Base-by-base conservation (phyloP, 345 rosid genomes). In the Rhizophora mangle region DNA sequence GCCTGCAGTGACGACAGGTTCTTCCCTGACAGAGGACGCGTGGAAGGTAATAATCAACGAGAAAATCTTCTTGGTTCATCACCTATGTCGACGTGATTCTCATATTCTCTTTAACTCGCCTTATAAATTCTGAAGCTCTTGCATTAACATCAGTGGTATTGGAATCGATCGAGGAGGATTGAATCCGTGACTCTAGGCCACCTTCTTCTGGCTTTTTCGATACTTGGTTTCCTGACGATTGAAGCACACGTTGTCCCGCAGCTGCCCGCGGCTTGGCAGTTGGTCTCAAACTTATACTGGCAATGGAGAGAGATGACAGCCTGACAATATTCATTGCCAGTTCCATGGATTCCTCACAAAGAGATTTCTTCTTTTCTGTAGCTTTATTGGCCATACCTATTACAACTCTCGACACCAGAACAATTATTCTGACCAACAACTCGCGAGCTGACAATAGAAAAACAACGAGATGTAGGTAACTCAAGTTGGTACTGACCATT, bases 301-400 rank as follows among this genome's bases (percentile, higher is more conserved):
- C 74, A 3, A 75, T 54, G 39, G 74, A 72, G 24, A 75, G n/a
- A 9, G 79, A 59, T n/a, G 74, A 72, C 11, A 49, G 34, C 49
- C 32, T 72, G 21, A 75, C 60, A 57, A 75, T 68, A 49, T 69
- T 75, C 4, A 68, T 62, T 52, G 65, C 68, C 65, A 68, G 51
- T 53, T 64, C 64, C 65, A 68, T 68, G 61, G 79, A 71, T 62
- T 64, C 72, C 77, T 75, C 69, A 34, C 82, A 68, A 0, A 72
- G 52, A 53, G 62, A 64, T 49, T 47, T 61, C 63, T 64, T 71
- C 65, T 64, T 72, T 27, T 46, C 43, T 54, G 29, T 67, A n/a
- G 27, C 21, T 60, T 29, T 66, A 0, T 21, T 58, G 32, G 64
- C 16, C 78, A 78, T 70, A 6, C 34, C 66, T n/a, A 29, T 65